phyloP scores from a whole-genome alignment of 2,329 filamentous ascomycete genomes.

The Claviceps capensis region DNA sequence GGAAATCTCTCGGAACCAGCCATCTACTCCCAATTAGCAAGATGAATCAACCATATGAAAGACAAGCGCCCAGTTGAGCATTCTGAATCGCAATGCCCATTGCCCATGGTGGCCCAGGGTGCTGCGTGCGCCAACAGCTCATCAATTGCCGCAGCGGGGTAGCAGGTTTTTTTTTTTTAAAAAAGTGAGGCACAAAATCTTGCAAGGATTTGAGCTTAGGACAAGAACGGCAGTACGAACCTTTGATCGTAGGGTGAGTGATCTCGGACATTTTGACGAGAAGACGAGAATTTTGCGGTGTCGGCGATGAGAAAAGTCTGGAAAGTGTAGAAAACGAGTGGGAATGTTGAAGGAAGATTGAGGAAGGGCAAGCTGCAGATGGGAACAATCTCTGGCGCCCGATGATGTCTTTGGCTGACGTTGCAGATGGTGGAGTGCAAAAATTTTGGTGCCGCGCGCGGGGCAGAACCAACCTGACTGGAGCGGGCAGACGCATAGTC shows the following conservation, averaged over 20 bases:
- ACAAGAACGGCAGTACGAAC: slow-evolving; percentile 16
- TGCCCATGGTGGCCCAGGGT: too few relatives aligned
- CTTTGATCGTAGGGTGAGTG: slow-evolving; percentile 64
- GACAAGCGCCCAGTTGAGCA: too few relatives aligned
- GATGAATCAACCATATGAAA: not conserved
- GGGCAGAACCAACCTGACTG: not conserved
- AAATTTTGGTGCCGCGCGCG: slow-evolving; percentile 2
- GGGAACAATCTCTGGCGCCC: slow-evolving; percentile 2
- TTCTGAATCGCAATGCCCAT: not conserved
- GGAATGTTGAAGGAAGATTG: not conserved
- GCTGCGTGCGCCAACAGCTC: not conserved
- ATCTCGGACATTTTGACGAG: slow-evolving; percentile 46
- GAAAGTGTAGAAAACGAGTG: slow-evolving; percentile 1
- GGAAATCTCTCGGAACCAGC: slow-evolving; percentile 99
- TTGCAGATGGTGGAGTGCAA: slow-evolving; percentile 1
- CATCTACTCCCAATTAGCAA: slow-evolving; percentile 48
- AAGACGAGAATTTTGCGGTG: slow-evolving; percentile 5
- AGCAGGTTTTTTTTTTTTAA: not conserved
- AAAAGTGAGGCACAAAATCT: not conserved
- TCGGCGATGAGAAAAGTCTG: not conserved
- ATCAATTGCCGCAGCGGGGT: not conserved
- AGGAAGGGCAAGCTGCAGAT: not conserved
- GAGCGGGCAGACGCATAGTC: not conserved
- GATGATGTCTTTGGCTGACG: slow-evolving; percentile 2
- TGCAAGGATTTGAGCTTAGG: not conserved